These are phyloP conservation scores for Chrysoporthe puriensis DNA, from an alignment of 2,329 filamentous ascomycete species.

Conservation along the genomic window DNA sequence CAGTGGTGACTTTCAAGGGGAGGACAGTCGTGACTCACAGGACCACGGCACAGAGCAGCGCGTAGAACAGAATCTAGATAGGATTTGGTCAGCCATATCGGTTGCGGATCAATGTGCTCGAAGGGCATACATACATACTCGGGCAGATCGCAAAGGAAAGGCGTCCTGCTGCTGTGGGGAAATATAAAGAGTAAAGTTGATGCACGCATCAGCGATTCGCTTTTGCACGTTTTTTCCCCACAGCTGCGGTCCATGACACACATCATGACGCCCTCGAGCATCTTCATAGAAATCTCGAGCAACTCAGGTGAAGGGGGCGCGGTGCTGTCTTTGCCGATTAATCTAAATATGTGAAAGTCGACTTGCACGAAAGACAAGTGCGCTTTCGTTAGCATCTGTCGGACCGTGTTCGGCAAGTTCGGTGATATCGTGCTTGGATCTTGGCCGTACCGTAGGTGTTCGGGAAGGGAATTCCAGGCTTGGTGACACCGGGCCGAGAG, in stretches of 20 bases:
- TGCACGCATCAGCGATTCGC: too few relatives aligned
- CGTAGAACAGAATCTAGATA: constrained; percentile 3
- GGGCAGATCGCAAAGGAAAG: constrained; percentile 5
- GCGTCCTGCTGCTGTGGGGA: constrained; percentile 1
- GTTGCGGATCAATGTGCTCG: background rate
- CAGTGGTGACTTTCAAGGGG: background rate
- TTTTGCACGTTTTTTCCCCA: too few relatives aligned
- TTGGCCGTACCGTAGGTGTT: background rate
- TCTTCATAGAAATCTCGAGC: constrained; percentile 9
- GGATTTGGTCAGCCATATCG: background rate
- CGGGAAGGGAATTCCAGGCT: constrained; percentile 9
- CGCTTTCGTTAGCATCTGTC: background rate
- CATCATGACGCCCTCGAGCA: constrained; percentile 6
- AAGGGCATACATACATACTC: constrained; percentile 3
- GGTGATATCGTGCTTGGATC: background rate
- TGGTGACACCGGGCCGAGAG: background rate
- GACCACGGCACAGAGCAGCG: constrained; percentile 5
- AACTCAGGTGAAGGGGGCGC: background rate
- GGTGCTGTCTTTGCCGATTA: background rate
- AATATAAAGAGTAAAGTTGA: too few relatives aligned
- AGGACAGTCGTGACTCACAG: background rate
- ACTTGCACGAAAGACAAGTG: constrained; percentile 2
- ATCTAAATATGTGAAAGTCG: constrained; percentile 1
- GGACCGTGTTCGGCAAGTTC: background rate
- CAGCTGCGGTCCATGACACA: constrained; percentile 1